These are phyloP conservation scores for Tulasnella calospora DNA, from an alignment of 768 basidiomycete genomes.

Conservation along the genomic window DNA sequence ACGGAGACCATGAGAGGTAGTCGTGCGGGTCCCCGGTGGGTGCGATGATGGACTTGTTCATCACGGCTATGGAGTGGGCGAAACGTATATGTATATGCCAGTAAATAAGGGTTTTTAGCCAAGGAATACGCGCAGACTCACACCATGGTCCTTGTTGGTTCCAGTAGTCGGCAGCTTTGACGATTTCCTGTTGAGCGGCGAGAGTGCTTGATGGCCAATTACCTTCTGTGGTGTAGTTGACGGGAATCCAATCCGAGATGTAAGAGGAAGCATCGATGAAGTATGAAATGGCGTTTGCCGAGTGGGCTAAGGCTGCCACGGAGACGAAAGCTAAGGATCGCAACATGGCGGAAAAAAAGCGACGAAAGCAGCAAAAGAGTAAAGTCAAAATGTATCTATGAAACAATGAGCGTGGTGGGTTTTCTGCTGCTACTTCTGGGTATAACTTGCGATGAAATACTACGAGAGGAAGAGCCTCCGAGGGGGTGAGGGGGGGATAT, in stretches of 20 bases:
- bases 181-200: conserved; percentile 16
- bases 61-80: neutral
- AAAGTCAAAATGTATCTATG: neutral
- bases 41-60: conserved; percentile 27
- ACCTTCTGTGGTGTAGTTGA: conserved; percentile 23
- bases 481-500: neutral
- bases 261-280: conserved; percentile 24
- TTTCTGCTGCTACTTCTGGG: neutral
- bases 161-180: conserved; percentile 16
- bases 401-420: neutral
- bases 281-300: conserved; percentile 1
- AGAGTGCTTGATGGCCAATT: conserved; percentile 11
- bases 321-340: neutral
- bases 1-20: conserved; percentile 30
- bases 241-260: conserved; percentile 19
- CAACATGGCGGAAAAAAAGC: neutral
- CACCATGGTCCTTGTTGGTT: conserved; percentile 26
- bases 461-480: neutral
- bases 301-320: conserved; percentile 3
- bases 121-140: neutral
- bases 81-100: neutral
- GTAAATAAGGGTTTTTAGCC: neutral
- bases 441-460: neutral
- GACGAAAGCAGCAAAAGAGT: neutral
- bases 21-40: conserved; percentile 26